Base-by-base conservation (phyloP, 1,284 basidiomycete species). In the Entoloma clypeatum region DNA sequence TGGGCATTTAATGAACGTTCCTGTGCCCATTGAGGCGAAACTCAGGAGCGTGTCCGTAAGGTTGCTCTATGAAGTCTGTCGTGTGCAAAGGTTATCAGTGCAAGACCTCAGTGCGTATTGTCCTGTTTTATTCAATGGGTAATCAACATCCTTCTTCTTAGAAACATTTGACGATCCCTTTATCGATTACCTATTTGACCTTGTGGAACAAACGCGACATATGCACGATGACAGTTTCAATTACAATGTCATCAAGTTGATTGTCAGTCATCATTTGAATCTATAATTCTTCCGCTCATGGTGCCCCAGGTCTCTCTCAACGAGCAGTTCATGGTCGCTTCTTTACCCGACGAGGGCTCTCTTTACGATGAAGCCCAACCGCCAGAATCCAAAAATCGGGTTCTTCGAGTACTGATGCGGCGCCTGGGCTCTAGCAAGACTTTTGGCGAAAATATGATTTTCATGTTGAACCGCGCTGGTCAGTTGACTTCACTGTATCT, bases 381-480 rank as follows among this genome's bases (percentile, higher is more conserved):
- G 21, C 26, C 43, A 3, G 62, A 77, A 36, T 56, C 62, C 8
- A 71, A 69, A 44, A 99, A 99, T 58, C 74, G 92, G 11, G 85
- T 98, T 0, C 65, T 98, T 26, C 73, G 80, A 17, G 82, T 95
- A 0, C 72, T 99, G 19, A 87, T 90, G 72, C 73, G 85, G 17
- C 79, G 94, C 10, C 63, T 92, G 24, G 83, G 88, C 6, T 81
- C 79, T 8, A 90, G 83, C 63, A 92, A 92, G 68, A 97, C 95
- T 0, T 97, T 99, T 62, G 93, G 93, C 10, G 93, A 95, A 67
- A 99, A 98, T 57, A 79, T 99, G 72, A 97, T 99, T 49, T 99
- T 97, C 62, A 99, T 99, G 86, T 72, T 99, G 29, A 99, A 99
- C 58, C 82, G 95, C 45, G 89, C 93, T 32, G 74, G 91, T 92